Base-by-base conservation (phyloP, 2,329 filamentous ascomycete species). In the Penicillium hesseltinei region DNA sequence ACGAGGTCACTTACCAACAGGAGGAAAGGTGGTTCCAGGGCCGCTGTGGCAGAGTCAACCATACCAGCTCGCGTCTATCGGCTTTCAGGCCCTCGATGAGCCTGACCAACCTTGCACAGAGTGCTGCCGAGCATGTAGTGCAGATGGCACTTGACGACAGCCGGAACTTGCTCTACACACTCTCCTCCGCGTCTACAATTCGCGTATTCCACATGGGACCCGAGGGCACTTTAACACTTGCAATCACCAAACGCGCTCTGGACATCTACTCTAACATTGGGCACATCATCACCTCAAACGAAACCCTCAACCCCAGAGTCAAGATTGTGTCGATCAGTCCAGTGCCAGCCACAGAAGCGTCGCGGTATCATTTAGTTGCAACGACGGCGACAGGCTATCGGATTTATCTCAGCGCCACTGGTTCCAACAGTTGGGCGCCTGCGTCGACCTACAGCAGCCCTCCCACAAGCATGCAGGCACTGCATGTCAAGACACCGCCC, bases 11-110 rank as follows among this genome's bases (percentile, higher is more conserved):
- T 65, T 99, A 99, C 72, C 93, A 97, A 75, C 92, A 96, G 69
- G 92, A 97, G 73, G 94, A 99, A 76, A 89, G 90, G 66, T 99
- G 94, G 94, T 99, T 99, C 71, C 88, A 90, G 52, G 92, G 87
- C 73, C 85, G 89, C 63, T 95, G 91, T 71, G 87, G 88, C 59
- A 96, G 92, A 76, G 87, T 93, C 62, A 95, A 95, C 71, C 94
- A 97, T 73, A 93, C 88, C 48, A 88, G 84, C 71, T 86, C 84
- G 4, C 87, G 88, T 35, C 88, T 90, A 80, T 82, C 83, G 55
- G 87, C 84, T n/a, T 77, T 78, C 53, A 69, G 72, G 25, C 77
- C 76, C 9, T 69, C 69, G 17, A 62, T 79, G 56, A 75, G 74
- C 56, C 74, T 80, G 48, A 71, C 75, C 2, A 67, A 67, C 38